phyloP scores from a whole-genome alignment of 2,329 filamentous ascomycete genomes.

The Colletotrichum lindemuthianum region DNA sequence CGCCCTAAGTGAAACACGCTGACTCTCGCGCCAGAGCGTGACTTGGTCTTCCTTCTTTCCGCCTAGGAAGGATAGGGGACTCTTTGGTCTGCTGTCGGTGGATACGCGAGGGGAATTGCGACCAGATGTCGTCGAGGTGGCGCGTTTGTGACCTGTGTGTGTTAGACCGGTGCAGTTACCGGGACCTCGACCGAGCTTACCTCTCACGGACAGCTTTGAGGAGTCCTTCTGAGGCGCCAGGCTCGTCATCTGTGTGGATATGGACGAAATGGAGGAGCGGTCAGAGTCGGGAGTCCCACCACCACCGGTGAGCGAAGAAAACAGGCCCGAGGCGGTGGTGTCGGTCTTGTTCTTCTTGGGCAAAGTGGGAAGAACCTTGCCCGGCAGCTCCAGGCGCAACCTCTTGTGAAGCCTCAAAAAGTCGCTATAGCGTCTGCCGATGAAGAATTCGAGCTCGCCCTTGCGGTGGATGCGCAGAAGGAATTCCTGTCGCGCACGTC shows the following conservation, averaged over 20 bases:
- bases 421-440: conserved; percentile 88
- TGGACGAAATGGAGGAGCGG: conserved; percentile 81
- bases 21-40: conserved; percentile 81
- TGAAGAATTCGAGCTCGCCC: conserved; percentile 78
- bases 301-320: conserved; percentile 62
- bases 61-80: conserved; percentile 43
- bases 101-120: conserved; percentile 55
- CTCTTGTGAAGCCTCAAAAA: conserved; percentile 83
- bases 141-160: conserved; percentile 41
- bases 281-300: conserved; percentile 76
- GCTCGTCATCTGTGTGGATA: conserved; percentile 73
- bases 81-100: conserved; percentile 52
- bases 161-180: conserved; percentile 11
- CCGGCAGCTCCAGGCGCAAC: conserved; percentile 85
- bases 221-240: conserved; percentile 39
- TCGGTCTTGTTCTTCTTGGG: conserved; percentile 92
- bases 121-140: conserved; percentile 48
- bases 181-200: conserved; percentile 40
- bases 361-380: conserved; percentile 85
- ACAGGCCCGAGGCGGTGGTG: conserved; percentile 69
- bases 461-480: conserved; percentile 85
- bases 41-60: conserved; percentile 43
- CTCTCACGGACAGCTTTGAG: conserved; percentile 56
- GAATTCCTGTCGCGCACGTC: conserved; percentile 76
- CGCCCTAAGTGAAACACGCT: conserved; percentile 89